A percentile compares a stretch with the other conserved stretches of the same genome.
Conservation (phyloP, 2,329 filamentous ascomycete genomes). For the Exserohilum turcica region DNA sequence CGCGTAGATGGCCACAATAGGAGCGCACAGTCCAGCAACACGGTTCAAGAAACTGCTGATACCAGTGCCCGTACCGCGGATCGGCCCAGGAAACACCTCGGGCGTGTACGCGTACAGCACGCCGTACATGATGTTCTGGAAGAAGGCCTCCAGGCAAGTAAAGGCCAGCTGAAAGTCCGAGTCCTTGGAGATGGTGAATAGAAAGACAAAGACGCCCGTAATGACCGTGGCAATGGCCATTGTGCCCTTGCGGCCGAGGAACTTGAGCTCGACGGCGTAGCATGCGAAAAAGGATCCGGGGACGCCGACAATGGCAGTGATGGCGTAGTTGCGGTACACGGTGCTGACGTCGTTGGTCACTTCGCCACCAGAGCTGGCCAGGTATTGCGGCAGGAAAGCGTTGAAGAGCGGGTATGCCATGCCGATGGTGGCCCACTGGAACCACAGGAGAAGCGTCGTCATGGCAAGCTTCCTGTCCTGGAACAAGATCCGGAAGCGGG, state of each 20-base stretch:
- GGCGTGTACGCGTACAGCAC: constrained; percentile 78
- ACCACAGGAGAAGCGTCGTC: constrained; percentile 67
- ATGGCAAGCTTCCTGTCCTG: constrained; percentile 53
- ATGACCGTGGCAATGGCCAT: constrained; percentile 70
- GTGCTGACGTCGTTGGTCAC: constrained; percentile 36
- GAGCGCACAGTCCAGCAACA: constrained; percentile 69
- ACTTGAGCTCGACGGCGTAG: constrained; percentile 73
- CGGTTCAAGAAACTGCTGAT: constrained; percentile 75
- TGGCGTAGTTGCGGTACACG: constrained; percentile 80
- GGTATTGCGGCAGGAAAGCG: constrained; percentile 85
- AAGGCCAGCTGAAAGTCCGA: constrained; percentile 66
- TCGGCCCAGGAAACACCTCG: constrained; percentile 75
- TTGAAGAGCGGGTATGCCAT: constrained; percentile 91
- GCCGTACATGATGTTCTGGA: constrained; percentile 65
- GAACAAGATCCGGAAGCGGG: constrained; percentile 70
- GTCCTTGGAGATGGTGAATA: constrained; percentile 65
- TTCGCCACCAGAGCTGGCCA: constrained; percentile 61
- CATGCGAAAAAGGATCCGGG: constrained; percentile 77
- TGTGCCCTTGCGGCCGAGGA: constrained; percentile 72
- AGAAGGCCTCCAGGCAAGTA: constrained; percentile 71
- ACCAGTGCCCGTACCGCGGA: constrained; percentile 73
- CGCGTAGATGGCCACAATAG: constrained; percentile 64
- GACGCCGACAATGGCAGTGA: constrained; percentile 76
- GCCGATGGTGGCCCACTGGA: constrained; percentile 81
- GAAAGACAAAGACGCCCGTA: constrained; percentile 70